Evolutionary conservation across 164 flowering plant genomes (phyloP), one percentile per base, ranked within the genome.

Genomic region (Echeveria elegans): DNA sequence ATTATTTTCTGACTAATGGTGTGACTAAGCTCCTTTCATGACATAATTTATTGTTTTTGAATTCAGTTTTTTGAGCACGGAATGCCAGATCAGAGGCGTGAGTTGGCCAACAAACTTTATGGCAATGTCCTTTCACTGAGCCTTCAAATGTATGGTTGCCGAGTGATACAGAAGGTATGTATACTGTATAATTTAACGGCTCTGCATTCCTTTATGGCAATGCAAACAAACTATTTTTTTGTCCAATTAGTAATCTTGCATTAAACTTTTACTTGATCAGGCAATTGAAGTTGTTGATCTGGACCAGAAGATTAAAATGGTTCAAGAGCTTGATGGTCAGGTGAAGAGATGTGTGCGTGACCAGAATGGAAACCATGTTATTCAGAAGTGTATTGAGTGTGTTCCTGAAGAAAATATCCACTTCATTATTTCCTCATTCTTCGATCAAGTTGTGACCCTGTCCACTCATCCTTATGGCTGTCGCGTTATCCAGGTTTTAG

Each of bases 401-500:
- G 86, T 91, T 26, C 99, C 99, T 26, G 96, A 91, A 79, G 93
- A 87, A 32, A 80, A 86, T 34, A 91, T 94, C 76, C 88, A 88
- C 56, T 94, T 91, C 65, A 89, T 94, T 59, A 77, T 94, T 52
- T 73, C 92, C 56, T 79, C 90, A 31, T 91, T 94, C 72, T 88
- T 81, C 75, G 96, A 85, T 74, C 91, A 94, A 77, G 96, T 91
- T 73, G 96, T 91, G 68, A 83, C 85, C 23, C 85, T 94, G 23
- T 94, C 99, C 23, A 94, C 96, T 47, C 97, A 94, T 83, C 93
- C 97, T 43, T 94, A 94, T 73, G 97, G 99, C 16, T 94, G 97
- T 67, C 95, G 99, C 72, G 99, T 94, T 66, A 85, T 91, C 70
- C 99, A 94, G 96, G 99, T 94, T 91, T 60, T 7, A 8, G 7